Evolutionary conservation across 2,329 filamentous ascomycete genomes (phyloP).

Genomic region (Aspergillus sp.): DNA sequence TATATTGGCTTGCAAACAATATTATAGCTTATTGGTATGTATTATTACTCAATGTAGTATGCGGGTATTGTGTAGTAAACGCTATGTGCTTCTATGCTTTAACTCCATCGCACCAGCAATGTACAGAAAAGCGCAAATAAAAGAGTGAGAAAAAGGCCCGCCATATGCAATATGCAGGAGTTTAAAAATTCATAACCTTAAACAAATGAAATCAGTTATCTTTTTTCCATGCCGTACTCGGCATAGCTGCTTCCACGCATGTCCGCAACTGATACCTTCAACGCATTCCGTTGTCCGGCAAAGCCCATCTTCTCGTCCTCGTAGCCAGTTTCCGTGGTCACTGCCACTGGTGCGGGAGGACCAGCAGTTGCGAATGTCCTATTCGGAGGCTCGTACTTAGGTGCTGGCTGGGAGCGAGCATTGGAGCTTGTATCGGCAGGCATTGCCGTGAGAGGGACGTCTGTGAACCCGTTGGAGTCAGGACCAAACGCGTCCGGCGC

Average conservation of each 20-base stretch:
- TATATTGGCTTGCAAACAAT: neutral
- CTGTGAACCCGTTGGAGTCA: slow-evolving; percentile 32
- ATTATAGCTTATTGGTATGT: too few relatives aligned
- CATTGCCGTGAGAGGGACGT: slow-evolving; percentile 38
- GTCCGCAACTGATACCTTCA: slow-evolving; percentile 27
- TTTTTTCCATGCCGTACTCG: slow-evolving; percentile 38
- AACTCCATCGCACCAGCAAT: neutral
- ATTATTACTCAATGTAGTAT: neutral
- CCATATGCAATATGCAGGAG: neutral
- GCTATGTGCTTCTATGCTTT: neutral
- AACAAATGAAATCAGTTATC: neutral
- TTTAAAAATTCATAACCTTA: neutral
- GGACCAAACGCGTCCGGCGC: slow-evolving; percentile 9
- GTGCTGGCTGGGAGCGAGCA: slow-evolving; percentile 20
- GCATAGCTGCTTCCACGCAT: slow-evolving; percentile 37
- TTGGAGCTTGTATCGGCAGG: slow-evolving; percentile 16
- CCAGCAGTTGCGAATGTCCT: slow-evolving; percentile 8
- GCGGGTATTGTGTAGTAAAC: neutral
- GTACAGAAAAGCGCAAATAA: neutral
- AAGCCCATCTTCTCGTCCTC: slow-evolving; percentile 46
- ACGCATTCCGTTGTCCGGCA: slow-evolving; percentile 38
- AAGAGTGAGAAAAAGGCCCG: slow-evolving; percentile 1
- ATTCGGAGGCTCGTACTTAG: slow-evolving; percentile 25
- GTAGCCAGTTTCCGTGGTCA: slow-evolving; percentile 19
- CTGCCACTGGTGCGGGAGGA: neutral